These are phyloP conservation scores for Acanthamoeba lenticulata DNA, from an alignment of 208 protist species.

Conservation along the genomic window DNA sequence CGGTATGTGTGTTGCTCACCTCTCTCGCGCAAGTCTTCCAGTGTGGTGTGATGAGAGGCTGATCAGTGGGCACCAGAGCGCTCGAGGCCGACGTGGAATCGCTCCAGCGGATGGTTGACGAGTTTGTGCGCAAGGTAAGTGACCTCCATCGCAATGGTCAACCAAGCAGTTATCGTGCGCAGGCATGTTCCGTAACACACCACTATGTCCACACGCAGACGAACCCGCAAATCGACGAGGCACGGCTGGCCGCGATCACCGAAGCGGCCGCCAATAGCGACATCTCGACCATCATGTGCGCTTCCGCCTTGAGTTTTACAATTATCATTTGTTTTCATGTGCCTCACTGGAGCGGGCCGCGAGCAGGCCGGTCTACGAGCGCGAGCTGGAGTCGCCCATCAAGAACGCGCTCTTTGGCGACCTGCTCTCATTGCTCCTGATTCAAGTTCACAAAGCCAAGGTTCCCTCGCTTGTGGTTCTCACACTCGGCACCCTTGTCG, in stretches of 20 bases:
- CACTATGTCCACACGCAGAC: background rate
- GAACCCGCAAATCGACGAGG: background rate
- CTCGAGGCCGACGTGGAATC: slow-evolving; percentile 1
- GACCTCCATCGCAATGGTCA: too few relatives aligned
- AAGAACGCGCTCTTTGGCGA: slow-evolving; percentile 38
- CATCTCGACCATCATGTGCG: slow-evolving; percentile 42
- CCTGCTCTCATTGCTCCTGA: background rate
- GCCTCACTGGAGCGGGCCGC: background rate
- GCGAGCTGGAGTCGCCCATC: background rate
- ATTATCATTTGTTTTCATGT: too few relatives aligned
- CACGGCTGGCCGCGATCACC: background rate
- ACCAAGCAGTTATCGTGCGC: background rate
- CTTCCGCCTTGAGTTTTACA: background rate
- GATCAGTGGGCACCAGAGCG: too few relatives aligned
- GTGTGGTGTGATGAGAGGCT: too few relatives aligned
- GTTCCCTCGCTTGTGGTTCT: too few relatives aligned
- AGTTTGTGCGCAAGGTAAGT: background rate
- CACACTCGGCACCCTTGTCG: background rate
- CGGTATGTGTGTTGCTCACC: background rate
- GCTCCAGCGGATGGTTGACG: background rate
- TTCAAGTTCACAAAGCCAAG: slow-evolving; percentile 52
- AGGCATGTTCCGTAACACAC: background rate
- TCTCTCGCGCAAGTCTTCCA: too few relatives aligned
- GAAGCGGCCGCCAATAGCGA: background rate
- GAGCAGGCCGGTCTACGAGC: slow-evolving; percentile 21